Evolutionary conservation across 2,329 filamentous ascomycete genomes (phyloP).

Genomic region (Rutstroemia sp.): DNA sequence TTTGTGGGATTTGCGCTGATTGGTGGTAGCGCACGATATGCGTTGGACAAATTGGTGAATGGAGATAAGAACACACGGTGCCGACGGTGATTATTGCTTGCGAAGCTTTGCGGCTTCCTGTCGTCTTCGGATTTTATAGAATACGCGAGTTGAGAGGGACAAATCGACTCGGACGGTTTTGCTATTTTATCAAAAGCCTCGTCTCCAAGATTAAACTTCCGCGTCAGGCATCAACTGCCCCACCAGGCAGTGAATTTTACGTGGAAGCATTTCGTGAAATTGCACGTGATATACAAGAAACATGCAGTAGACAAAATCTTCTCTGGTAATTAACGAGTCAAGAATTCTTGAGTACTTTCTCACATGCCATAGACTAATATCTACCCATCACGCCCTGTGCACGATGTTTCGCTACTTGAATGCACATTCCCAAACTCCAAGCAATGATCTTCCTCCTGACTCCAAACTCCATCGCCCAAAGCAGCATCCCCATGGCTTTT

Average conservation of each 20-base stretch:
- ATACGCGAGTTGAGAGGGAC: not conserved
- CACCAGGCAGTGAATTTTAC: conserved; percentile 3
- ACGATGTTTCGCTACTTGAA: too few relatives aligned
- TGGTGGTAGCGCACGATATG: conserved; percentile 5
- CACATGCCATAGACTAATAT: too few relatives aligned
- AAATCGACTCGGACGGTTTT: too few relatives aligned
- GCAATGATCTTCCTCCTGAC: too few relatives aligned
- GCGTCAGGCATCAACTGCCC: conserved; percentile 5
- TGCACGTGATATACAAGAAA: not conserved
- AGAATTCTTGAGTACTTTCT: too few relatives aligned
- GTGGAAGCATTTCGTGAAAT: not conserved
- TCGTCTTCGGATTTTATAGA: not conserved
- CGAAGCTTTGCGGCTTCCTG: not conserved
- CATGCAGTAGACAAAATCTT: too few relatives aligned
- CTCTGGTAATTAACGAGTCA: too few relatives aligned
- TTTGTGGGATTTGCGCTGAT: conserved; percentile 7
- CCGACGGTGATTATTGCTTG: not conserved
- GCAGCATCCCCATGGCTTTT: not conserved
- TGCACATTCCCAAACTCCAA: too few relatives aligned
- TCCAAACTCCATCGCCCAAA: not conserved
- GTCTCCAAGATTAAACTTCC: conserved; percentile 8
- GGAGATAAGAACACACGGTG: not conserved
- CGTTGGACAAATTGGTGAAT: not conserved
- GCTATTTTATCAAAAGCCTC: conserved; percentile 5
- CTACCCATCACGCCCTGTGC: too few relatives aligned